These are phyloP conservation scores for Claviceps pazoutovae DNA, from an alignment of 2,329 filamentous ascomycete species.

Conservation along the genomic window DNA sequence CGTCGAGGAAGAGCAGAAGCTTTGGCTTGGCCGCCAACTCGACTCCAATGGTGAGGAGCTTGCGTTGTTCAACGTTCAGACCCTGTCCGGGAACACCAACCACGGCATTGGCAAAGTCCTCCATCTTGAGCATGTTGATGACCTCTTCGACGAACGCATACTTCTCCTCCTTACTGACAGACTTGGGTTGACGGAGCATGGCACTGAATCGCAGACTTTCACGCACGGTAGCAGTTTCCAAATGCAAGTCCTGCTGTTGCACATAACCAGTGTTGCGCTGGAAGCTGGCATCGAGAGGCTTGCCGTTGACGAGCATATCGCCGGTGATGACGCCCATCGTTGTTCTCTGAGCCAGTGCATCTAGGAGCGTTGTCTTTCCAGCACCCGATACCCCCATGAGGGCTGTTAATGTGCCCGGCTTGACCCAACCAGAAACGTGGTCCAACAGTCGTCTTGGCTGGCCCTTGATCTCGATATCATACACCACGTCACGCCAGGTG, in stretches of 20 bases:
- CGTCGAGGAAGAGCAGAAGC: constrained; percentile 47
- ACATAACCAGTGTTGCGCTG: constrained; percentile 54
- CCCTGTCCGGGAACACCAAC: constrained; percentile 49
- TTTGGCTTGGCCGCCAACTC: constrained; percentile 43
- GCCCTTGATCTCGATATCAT: constrained; percentile 57
- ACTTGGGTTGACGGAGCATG: constrained; percentile 41
- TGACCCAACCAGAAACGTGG: constrained; percentile 76
- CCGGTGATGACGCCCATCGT: constrained; percentile 50
- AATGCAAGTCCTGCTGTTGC: constrained; percentile 50
- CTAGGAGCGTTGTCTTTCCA: constrained; percentile 29
- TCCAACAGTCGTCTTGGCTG: constrained; percentile 60
- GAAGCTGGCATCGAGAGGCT: constrained; percentile 40
- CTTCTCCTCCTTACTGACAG: constrained; percentile 42
- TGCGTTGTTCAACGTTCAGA: constrained; percentile 47
- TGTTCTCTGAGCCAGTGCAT: constrained; percentile 33
- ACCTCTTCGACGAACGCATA: constrained; percentile 48
- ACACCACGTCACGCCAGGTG: constrained; percentile 67
- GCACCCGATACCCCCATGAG: constrained; percentile 49
- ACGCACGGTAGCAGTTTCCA: constrained; percentile 39
- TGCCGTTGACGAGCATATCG: constrained; percentile 52
- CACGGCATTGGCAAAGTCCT: constrained; percentile 51
- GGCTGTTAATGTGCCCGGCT: constrained; percentile 74
- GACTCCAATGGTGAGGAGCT: constrained; percentile 48
- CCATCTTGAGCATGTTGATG: constrained; percentile 52
- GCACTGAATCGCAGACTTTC: constrained; percentile 42